These are phyloP conservation scores for Hevea brasiliensis DNA, from an alignment of 345 rosid genomes.

Conservation along the genomic window DNA sequence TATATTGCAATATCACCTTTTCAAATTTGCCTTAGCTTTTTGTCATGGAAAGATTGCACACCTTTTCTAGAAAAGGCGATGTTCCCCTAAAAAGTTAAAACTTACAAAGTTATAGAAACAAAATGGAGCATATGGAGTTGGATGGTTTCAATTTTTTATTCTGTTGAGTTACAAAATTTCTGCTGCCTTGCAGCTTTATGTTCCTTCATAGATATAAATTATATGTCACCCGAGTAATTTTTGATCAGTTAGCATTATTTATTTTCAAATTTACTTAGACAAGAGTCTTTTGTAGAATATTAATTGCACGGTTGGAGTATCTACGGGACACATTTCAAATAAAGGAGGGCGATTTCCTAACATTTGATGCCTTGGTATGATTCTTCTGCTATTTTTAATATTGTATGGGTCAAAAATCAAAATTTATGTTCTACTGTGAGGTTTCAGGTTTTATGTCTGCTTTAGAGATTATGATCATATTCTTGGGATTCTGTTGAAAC, in stretches of 20 bases:
- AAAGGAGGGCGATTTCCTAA: slow-evolving; percentile 96
- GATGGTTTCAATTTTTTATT: neutral
- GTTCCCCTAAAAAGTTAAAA: neutral
- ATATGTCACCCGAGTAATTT: neutral
- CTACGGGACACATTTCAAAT: slow-evolving; percentile 93
- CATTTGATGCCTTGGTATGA: slow-evolving; percentile 95
- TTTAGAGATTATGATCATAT: slow-evolving; percentile 11
- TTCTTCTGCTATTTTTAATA: neutral
- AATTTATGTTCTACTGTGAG: neutral
- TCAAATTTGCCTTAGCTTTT: neutral
- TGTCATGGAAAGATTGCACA: neutral
- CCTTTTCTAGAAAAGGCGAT: neutral
- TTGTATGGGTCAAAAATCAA: neutral
- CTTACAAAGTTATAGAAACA: neutral
- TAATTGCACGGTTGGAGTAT: slow-evolving; percentile 88
- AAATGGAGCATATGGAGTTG: neutral
- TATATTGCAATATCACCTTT: neutral
- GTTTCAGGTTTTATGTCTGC: slow-evolving; percentile 1
- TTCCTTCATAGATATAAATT: neutral
- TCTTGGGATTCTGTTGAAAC: slow-evolving; percentile 27
- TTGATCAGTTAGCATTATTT: neutral
- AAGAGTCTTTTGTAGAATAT: slow-evolving; percentile 51
- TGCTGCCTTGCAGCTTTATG: neutral
- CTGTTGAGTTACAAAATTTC: neutral
- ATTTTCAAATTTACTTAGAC: neutral